phyloP scores from a whole-genome alignment of 176 grass and related monocot genomes.

The Raddia distichophylla region DNA sequence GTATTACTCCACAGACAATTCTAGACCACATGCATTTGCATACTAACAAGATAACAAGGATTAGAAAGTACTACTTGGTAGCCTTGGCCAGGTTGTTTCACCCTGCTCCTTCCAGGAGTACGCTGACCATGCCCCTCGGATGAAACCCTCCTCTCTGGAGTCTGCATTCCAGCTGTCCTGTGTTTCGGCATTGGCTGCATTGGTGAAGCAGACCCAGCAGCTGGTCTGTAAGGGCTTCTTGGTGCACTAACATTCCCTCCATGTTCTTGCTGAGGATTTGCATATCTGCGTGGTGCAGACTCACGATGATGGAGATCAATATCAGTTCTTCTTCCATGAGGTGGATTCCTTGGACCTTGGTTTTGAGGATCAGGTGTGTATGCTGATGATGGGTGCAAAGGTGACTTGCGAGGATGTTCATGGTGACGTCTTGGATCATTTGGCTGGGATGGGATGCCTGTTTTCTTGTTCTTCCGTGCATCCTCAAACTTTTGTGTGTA shows the following conservation, averaged over 20 bases:
- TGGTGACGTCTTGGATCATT: constrained; percentile 30
- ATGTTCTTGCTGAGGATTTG: constrained; percentile 39
- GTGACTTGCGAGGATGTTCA: constrained; percentile 47
- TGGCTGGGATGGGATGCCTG: constrained; percentile 40
- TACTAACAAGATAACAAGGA: constrained; percentile 1
- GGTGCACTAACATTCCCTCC: constrained; percentile 10
- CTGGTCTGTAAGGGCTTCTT: constrained; percentile 47
- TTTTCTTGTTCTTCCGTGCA: constrained; percentile 45
- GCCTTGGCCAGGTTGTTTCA: constrained; percentile 34
- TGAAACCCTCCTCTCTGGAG: constrained; percentile 47
- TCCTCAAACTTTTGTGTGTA: constrained; percentile 66
- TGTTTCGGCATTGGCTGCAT: constrained; percentile 37
- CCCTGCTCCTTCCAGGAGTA: constrained; percentile 54
- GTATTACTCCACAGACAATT: constrained; percentile 34
- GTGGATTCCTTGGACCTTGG: constrained; percentile 44
- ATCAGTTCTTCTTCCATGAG: constrained; percentile 25
- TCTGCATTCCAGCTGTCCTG: constrained; percentile 41
- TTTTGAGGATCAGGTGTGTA: constrained; percentile 40
- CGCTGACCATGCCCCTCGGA: constrained; percentile 41
- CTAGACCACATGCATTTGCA: not conserved
- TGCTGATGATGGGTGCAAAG: constrained; percentile 40
- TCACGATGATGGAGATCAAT: constrained; percentile 34
- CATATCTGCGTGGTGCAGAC: not conserved
- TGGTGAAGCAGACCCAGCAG: constrained; percentile 46
- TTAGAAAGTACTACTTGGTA: constrained; percentile 35